Base-by-base conservation (phyloP, 495 filamentous ascomycete genomes). In the Annulohypoxylon nitens region DNA sequence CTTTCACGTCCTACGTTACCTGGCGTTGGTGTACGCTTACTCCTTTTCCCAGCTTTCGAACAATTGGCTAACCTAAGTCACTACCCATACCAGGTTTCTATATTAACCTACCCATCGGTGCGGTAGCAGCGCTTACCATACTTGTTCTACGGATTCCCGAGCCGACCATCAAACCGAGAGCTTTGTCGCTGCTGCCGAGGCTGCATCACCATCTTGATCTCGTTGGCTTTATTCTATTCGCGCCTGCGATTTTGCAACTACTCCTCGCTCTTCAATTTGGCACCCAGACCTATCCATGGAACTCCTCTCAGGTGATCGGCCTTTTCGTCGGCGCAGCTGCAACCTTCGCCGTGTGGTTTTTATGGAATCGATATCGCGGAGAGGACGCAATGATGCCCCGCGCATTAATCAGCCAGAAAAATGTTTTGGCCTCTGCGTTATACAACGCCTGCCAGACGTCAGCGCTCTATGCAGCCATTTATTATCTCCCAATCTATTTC, bases 401-500 rank as follows among this genome's bases (percentile, higher is more conserved):
- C 0, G 36, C 18, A 2, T 47, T 75, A 6, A 58, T 73, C 0
- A 16, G 5, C 12, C 39, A 12, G 39, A 12, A 7, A 30, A 69
- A 10, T 62, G 60, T 12, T 60, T 69, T 1, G 57, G 76, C 11
- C 65, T 72, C 36, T 61, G 75, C 69, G 69, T n/a, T 67, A 47
- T 7, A 34, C 76, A n/a, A 45, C 9, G 25, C 26, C 4, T 14
- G 30, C 23, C 75, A 81, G 14, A 69, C 81, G 53, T 69, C 85
- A 1, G 47, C 47, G 16, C n/a, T 50, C 47, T 50, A 20, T 23
- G 20, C 7, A 6, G 16, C 20, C 7, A 23, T 25, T 20, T 89
- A 87, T 69, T 88, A 87, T 51, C 78, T 91, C 1, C 88, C 88
- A 1, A 83, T 88, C 63, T 92, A 86, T 86, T 91, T 92, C 78